Conservation (phyloP, 805 yeast genomes). For the Sugiyamaella americana region DNA sequence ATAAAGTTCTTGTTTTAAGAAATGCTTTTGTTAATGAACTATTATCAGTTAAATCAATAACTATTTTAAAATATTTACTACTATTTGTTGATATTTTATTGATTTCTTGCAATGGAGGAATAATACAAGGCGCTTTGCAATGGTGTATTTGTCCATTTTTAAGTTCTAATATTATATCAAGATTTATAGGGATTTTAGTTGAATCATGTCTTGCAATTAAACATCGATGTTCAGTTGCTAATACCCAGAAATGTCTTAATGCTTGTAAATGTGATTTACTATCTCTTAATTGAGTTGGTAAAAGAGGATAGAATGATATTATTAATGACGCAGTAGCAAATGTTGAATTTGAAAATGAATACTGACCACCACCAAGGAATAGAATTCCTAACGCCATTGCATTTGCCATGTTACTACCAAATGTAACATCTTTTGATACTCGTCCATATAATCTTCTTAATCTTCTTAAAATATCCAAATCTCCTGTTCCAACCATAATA, state of each 20-base stretch:
- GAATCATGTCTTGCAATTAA: slow-evolving; percentile 68
- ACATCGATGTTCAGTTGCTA: slow-evolving; percentile 76
- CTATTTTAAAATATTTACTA: slow-evolving; percentile 24
- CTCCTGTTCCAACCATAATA: slow-evolving; percentile 90
- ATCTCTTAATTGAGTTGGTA: slow-evolving; percentile 39
- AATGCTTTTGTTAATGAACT: slow-evolving; percentile 9
- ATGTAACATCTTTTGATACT: slow-evolving; percentile 35
- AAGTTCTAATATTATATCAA: slow-evolving; percentile 37
- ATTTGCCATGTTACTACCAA: slow-evolving; percentile 69
- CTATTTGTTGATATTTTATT: slow-evolving; percentile 39
- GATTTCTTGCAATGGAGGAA: slow-evolving; percentile 55
- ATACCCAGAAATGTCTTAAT: slow-evolving; percentile 82
- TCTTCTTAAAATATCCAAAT: slow-evolving; percentile 67
- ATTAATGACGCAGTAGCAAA: slow-evolving; percentile 64
- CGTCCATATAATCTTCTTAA: slow-evolving; percentile 63
- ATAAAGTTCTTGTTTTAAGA: slow-evolving; percentile 8
- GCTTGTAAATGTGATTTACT: slow-evolving; percentile 72
- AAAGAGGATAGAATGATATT: slow-evolving; percentile 72
- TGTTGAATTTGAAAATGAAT: slow-evolving; percentile 59
- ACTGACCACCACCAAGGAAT: slow-evolving; percentile 90
- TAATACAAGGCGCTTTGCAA: slow-evolving; percentile 55
- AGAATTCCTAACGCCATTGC: slow-evolving; percentile 82
- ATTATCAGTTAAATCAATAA: slow-evolving; percentile 34
- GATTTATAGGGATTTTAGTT: slow-evolving; percentile 49
- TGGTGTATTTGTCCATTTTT: slow-evolving; percentile 35